Evolutionary conservation across 257 asterid genomes (phyloP).

Genomic region (Nyctanthes arbortristis): DNA sequence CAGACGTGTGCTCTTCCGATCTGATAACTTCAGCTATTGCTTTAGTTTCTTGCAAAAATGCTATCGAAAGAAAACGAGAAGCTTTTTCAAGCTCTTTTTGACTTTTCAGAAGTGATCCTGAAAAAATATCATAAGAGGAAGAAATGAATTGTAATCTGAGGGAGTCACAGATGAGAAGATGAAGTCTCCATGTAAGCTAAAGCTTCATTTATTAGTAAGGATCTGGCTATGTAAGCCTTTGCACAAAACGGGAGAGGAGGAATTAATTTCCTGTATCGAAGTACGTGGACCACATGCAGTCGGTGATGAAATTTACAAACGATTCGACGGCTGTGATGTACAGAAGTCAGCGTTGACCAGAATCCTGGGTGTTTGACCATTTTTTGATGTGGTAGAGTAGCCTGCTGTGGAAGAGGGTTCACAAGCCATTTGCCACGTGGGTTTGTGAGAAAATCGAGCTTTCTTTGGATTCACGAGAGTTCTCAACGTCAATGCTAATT

Average conservation of each 20-base stretch:
- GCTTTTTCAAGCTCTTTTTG: too few relatives aligned
- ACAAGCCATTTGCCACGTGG: not conserved
- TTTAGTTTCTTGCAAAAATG: too few relatives aligned
- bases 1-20: too few relatives aligned
- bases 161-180: slow-evolving; percentile 39
- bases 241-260: slow-evolving; percentile 37
- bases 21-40: too few relatives aligned
- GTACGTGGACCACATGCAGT: slow-evolving; percentile 19
- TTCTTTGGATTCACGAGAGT: too few relatives aligned
- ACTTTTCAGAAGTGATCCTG: too few relatives aligned
- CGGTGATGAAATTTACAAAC: slow-evolving; percentile 13
- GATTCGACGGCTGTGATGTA: slow-evolving; percentile 21
- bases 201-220: slow-evolving; percentile 20
- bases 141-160: too few relatives aligned
- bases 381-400: not conserved
- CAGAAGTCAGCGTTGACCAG: slow-evolving; percentile 33
- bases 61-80: too few relatives aligned
- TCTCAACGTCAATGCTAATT: too few relatives aligned
- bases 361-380: not conserved
- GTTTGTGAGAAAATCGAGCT: not conserved
- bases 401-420: slow-evolving; percentile 18
- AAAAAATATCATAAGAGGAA: too few relatives aligned
- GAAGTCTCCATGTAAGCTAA: slow-evolving; percentile 35
- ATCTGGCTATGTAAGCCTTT: slow-evolving; percentile 27
- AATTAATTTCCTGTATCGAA: slow-evolving; percentile 31